Percentiles rank a stretch among this genome's conserved stretches.
Conservation (phyloP, 495 filamentous ascomycete genomes). For the Margaritispora aquatica region DNA sequence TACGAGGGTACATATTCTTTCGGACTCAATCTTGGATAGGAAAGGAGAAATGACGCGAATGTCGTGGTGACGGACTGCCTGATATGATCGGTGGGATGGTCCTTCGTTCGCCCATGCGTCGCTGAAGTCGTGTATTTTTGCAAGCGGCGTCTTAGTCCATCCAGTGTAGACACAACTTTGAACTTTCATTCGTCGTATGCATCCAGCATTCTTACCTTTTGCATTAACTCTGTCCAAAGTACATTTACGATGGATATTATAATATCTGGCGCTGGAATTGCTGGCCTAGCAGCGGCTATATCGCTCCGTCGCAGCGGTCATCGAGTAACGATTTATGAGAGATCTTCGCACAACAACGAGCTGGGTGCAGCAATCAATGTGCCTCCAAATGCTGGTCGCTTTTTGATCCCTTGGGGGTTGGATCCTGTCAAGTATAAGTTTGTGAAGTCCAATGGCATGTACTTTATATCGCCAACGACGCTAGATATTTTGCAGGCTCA, state of each 20-base stretch:
- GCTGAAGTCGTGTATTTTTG: no score
- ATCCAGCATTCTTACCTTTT: no score
- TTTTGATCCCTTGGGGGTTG: conserved; percentile 44
- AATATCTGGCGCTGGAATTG: conserved; percentile 51
- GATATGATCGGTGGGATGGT: no score
- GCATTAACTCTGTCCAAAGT: no score
- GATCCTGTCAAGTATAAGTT: conserved; percentile 26
- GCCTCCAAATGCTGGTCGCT: conserved; percentile 45
- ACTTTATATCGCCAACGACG: conserved; percentile 24
- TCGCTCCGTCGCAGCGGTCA: conserved; percentile 46
- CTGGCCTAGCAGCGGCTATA: conserved; percentile 50
- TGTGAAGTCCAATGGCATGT: conserved; percentile 27
- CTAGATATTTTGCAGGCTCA: conserved; percentile 21
- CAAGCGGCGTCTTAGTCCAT: no score
- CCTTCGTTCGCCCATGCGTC: no score
- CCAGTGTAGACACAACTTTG: no score
- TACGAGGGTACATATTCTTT: no score
- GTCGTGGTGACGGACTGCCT: no score
- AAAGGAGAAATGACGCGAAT: no score
- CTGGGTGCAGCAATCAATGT: conserved; percentile 50
- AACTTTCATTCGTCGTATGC: no score
- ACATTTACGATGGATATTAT: conserved; percentile 34
- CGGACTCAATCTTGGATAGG: no score
- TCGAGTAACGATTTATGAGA: conserved; percentile 46
- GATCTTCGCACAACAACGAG: conserved; percentile 44